Conservation (phyloP, 2,329 filamentous ascomycete genomes). For the Tolypocladium tundrense region DNA sequence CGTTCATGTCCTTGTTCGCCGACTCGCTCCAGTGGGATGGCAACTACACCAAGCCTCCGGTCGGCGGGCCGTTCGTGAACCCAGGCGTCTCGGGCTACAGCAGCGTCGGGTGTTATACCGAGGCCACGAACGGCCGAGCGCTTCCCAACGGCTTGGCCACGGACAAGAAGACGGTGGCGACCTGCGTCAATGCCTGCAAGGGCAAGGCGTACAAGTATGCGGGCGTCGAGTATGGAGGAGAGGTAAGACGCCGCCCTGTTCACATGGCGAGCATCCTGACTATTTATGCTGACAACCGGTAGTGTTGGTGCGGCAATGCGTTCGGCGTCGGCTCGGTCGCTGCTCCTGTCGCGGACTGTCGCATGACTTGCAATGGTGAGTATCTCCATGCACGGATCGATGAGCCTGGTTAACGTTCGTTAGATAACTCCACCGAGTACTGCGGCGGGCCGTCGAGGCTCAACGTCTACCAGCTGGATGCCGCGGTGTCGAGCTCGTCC, state of each 20-base stretch:
- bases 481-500: background rate
- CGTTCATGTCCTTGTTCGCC: conserved; percentile 40
- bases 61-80: conserved; percentile 21
- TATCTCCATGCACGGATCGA: background rate
- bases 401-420: background rate
- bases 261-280: background rate
- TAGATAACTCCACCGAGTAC: conserved; percentile 23
- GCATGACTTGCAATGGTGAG: conserved; percentile 22
- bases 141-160: conserved; percentile 15
- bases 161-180: conserved; percentile 19
- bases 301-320: conserved; percentile 26
- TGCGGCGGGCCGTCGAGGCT: conserved; percentile 24
- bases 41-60: conserved; percentile 12
- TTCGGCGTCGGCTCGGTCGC: conserved; percentile 16
- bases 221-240: conserved; percentile 28
- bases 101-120: conserved; percentile 28
- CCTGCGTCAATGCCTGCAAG: conserved; percentile 23
- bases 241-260: conserved; percentile 11
- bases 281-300: background rate
- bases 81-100: conserved; percentile 24
- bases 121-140: conserved; percentile 20
- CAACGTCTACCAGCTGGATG: conserved; percentile 22
- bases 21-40: conserved; percentile 19
- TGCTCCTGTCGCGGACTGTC: conserved; percentile 20
- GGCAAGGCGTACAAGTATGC: conserved; percentile 16